Base-by-base conservation (phyloP, 1,139 yeast species). In the Candida sojae region DNA sequence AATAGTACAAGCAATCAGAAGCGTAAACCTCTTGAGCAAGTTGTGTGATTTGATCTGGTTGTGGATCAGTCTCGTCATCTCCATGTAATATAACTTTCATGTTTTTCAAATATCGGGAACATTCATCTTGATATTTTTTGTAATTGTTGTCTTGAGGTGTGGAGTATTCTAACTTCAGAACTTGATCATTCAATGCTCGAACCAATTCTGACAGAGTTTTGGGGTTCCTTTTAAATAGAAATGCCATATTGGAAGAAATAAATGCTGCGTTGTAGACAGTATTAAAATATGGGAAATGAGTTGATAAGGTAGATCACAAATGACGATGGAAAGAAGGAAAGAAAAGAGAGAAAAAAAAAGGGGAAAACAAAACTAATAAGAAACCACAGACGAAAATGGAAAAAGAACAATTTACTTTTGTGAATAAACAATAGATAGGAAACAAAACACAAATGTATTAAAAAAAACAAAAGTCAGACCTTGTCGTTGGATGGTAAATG, bases 201-300 rank as follows among this genome's bases (percentile, higher is more conserved):
- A 90, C 86, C 51, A 91, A 77, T 61, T 93, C 99, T 34, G 80
- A 82, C 1, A 97, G 96, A 2, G 96, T 85, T 66, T 90, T 90
- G n/a, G 96, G 96, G 63, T 86, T 88, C 62, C 97, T 79, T 57
- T 90, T 88, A 77, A 93, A 92, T 59, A 93, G 74, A 61, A 92
- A 92, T 17, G 97, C 88, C 97, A 92, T 90, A 11, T 12, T 26
- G n/a, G 41, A 9, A 25, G 23, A 28, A 11, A 35, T 17, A 17
- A 17, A 17, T 17, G 21, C 3, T 17, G 21, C 3, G 21, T 17
- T 17, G 7, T 37, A 39, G 12, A 13, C 29, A 17, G 31, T 33
- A n/a, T 13, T 33, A 30, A 29, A 38, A 12, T 26, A 6, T 38
- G 32, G 26, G n/a, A 17, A 17, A 21, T 35, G 38, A 17, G 17